Conservation (phyloP, 805 yeast genomes). For the Wickerhamomyces ciferrii region DNA sequence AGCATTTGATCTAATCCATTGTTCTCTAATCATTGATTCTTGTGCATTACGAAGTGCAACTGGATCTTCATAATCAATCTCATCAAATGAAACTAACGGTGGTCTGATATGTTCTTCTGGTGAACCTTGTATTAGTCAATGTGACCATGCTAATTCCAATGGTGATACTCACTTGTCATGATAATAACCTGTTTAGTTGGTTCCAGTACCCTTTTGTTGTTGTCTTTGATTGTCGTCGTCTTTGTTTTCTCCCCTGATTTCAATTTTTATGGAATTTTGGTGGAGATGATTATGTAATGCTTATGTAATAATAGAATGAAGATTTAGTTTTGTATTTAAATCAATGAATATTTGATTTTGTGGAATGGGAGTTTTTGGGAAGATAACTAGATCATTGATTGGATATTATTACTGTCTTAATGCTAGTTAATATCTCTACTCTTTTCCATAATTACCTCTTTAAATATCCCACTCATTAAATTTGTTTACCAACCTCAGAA, state of each 20-base stretch:
- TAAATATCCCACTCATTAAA: too few relatives aligned
- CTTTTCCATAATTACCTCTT: too few relatives aligned
- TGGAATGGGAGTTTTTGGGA: too few relatives aligned
- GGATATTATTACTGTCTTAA: too few relatives aligned
- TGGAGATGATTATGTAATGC: not conserved
- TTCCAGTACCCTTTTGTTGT: too few relatives aligned
- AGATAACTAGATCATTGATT: too few relatives aligned
- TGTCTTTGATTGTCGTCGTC: not conserved
- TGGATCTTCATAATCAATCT: constrained; percentile 67
- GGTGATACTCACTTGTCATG: not conserved
- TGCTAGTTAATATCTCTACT: too few relatives aligned
- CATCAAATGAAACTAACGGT: constrained; percentile 77
- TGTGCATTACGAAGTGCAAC: constrained; percentile 67
- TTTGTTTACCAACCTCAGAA: too few relatives aligned
- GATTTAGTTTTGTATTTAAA: too few relatives aligned
- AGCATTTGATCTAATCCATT: constrained; percentile 67
- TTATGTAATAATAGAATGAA: not conserved
- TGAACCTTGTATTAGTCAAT: not conserved
- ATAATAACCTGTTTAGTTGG: not conserved
- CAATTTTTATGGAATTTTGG: not conserved
- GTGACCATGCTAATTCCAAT: not conserved
- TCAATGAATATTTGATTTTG: too few relatives aligned
- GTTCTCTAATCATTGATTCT: constrained; percentile 72
- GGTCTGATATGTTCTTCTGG: constrained; percentile 42
- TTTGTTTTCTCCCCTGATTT: not conserved